A percentile compares a stretch with the other conserved stretches of the same genome.
Conservation (phyloP, 805 yeast genomes). For the Cyberlindnera euphorbiiphila region DNA sequence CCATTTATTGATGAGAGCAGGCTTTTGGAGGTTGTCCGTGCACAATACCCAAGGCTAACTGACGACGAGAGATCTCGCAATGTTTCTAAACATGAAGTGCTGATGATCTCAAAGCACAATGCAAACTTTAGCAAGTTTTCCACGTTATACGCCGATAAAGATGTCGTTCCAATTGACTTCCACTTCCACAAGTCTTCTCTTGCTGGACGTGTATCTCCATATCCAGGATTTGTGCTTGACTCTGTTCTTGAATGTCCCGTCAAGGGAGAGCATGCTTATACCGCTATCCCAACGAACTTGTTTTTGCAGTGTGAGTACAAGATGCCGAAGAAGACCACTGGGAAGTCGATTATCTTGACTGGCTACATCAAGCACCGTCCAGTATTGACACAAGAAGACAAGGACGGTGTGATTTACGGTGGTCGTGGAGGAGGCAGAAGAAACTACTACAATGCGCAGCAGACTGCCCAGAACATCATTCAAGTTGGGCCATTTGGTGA, state of each 20-base stretch:
- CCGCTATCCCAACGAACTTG: conserved; percentile 38
- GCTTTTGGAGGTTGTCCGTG: conserved; percentile 60
- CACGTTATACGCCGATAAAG: conserved; percentile 25
- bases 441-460: conserved; percentile 27
- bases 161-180: conserved; percentile 34
- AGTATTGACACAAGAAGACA: conserved; percentile 66
- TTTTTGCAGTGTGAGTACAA: conserved; percentile 47
- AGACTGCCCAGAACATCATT: conserved; percentile 36
- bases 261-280: conserved; percentile 29
- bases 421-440: conserved; percentile 31
- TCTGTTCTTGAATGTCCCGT: conserved; percentile 34
- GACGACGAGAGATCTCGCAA: conserved; percentile 70
- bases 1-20: conserved; percentile 90
- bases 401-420: conserved; percentile 47
- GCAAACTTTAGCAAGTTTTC: conserved; percentile 37
- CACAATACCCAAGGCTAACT: conserved; percentile 57
- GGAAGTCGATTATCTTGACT: conserved; percentile 80
- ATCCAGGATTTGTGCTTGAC: conserved; percentile 31
- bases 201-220: conserved; percentile 47
- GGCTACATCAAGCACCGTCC: conserved; percentile 66
- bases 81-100: conserved; percentile 62
- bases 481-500: conserved; percentile 47
- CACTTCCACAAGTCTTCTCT: conserved; percentile 50
- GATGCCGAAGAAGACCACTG: conserved; percentile 52
- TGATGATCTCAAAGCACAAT: conserved; percentile 65